Evolutionary conservation across 352 stramenopile genomes (phyloP).

Genomic region (Phytopythium boreale): DNA sequence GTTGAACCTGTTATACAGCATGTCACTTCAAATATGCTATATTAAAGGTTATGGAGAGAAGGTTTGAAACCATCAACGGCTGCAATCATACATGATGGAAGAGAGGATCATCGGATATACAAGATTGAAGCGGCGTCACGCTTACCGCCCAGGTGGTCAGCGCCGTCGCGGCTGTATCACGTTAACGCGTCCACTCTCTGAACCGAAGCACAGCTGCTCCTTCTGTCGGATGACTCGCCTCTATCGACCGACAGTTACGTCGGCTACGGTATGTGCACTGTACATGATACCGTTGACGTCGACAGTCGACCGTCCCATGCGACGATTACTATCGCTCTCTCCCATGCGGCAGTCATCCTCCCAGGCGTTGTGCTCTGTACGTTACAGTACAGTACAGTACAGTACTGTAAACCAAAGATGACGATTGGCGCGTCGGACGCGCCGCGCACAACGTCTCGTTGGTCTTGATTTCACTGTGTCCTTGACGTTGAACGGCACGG

Average conservation of each 20-base stretch:
- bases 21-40: background rate
- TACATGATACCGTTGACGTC: background rate
- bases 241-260: background rate
- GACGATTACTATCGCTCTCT: background rate
- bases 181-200: background rate
- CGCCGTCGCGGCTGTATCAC: background rate
- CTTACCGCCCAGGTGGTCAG: background rate
- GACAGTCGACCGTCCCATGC: background rate
- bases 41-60: no score
- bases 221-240: background rate
- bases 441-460: background rate
- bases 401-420: no score
- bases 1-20: background rate
- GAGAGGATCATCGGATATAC: background rate
- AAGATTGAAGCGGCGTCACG: background rate
- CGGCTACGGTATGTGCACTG: background rate
- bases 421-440: no score
- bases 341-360: background rate
- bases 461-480: background rate
- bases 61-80: no score
- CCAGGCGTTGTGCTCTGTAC: background rate
- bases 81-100: background rate
- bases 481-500: background rate
- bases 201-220: background rate
- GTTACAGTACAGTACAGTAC: background rate